Evolutionary conservation across 805 yeast species (phyloP).

Genomic region (Myxozyma sirexii): DNA sequence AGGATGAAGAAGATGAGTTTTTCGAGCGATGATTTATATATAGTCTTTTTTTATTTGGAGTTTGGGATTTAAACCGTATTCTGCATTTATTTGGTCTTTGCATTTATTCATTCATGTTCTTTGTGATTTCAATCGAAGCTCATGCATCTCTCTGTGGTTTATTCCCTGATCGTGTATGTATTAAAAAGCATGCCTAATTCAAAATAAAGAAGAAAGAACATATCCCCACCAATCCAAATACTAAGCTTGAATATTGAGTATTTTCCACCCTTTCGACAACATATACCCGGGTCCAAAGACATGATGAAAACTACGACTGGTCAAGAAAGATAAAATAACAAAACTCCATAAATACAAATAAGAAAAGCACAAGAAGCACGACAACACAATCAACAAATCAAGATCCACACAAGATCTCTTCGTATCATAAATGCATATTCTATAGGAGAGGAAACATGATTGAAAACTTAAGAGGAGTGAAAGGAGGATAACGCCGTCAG

Average conservation of each 20-base stretch:
- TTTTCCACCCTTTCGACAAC: not conserved
- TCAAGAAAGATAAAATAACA: not conserved
- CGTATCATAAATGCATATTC: too few species aligned
- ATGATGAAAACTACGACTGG: not conserved
- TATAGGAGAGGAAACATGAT: not conserved
- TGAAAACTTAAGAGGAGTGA: too few species aligned
- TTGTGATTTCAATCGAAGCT: not conserved
- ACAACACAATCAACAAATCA: not conserved
- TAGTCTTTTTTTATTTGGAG: not conserved
- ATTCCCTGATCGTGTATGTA: too few species aligned
- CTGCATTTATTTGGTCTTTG: not conserved
- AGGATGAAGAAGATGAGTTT: conserved; percentile 25
- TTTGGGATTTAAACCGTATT: not conserved
- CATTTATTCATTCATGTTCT: not conserved
- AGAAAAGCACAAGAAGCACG: not conserved
- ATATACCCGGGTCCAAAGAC: not conserved
- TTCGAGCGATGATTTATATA: conserved; percentile 19
- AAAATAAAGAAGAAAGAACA: too few species aligned
- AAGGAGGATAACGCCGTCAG: too few species aligned
- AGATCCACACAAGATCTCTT: not conserved
- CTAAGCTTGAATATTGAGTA: too few species aligned
- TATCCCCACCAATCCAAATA: too few species aligned
- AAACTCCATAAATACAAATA: not conserved
- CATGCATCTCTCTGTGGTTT: too few species aligned
- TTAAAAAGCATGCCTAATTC: too few species aligned